Evolutionary conservation across 2,329 filamentous ascomycete species (phyloP).

Genomic region (Hypoxylon sp.): DNA sequence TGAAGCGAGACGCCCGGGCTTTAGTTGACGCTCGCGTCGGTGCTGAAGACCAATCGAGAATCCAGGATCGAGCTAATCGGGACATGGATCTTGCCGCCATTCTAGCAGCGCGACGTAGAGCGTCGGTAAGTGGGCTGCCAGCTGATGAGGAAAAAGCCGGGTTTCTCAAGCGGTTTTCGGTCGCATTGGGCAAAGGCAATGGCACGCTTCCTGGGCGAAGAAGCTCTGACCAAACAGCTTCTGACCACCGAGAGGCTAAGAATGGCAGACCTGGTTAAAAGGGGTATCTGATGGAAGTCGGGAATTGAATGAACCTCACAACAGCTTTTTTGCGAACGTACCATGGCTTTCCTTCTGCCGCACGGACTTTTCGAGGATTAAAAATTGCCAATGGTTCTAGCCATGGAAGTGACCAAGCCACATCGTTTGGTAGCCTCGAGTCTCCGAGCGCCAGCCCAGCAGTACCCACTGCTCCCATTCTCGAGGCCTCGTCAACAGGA

Average conservation of each 20-base stretch:
- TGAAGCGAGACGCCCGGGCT: slow-evolving; percentile 62
- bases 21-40: slow-evolving; percentile 61
- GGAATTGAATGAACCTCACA: neutral
- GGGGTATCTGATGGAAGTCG: neutral
- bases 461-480: neutral
- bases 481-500: neutral
- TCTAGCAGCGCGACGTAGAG: slow-evolving; percentile 51
- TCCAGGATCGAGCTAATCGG: slow-evolving; percentile 58
- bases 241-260: slow-evolving; percentile 47
- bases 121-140: slow-evolving; percentile 34
- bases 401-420: neutral
- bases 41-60: slow-evolving; percentile 53
- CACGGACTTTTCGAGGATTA: neutral
- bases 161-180: slow-evolving; percentile 49
- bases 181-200: slow-evolving; percentile 44
- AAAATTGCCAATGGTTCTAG: neutral
- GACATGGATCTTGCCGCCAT: slow-evolving; percentile 62
- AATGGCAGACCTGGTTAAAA: slow-evolving; percentile 37
- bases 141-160: slow-evolving; percentile 42
- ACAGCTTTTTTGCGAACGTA: neutral
- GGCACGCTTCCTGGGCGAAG: slow-evolving; percentile 35
- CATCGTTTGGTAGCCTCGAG: neutral
- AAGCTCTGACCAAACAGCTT: slow-evolving; percentile 41
- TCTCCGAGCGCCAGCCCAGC: neutral
- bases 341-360: neutral